Evolutionary conservation across 1,284 basidiomycete species (phyloP).

Genomic region (Ceratobasidium papillatum): DNA sequence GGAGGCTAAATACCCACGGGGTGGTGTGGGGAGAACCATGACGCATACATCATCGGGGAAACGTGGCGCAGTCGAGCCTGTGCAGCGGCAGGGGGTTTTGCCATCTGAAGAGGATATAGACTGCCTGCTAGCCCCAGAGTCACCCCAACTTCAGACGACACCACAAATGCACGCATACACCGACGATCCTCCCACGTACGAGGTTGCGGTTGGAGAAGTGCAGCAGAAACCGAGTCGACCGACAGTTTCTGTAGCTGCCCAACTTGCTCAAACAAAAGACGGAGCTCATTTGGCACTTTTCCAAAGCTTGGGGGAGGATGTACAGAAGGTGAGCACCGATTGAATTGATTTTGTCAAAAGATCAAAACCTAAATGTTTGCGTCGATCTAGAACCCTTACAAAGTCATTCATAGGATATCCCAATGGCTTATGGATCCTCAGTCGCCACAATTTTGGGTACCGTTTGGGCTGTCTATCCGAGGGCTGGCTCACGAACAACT

Average conservation of each 20-base stretch:
- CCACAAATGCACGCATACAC: background rate
- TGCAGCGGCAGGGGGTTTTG: constrained; percentile 24
- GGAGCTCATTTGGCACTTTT: constrained; percentile 10
- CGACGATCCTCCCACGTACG: constrained; percentile 13
- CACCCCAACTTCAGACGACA: background rate
- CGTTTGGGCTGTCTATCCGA: constrained; percentile 9
- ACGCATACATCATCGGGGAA: constrained; percentile 7
- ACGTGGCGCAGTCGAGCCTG: background rate
- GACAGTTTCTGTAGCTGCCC: background rate
- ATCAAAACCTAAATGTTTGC: background rate
- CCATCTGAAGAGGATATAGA: background rate
- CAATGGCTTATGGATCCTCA: constrained; percentile 19
- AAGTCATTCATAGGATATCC: constrained; percentile 10
- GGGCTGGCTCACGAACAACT: constrained; percentile 17
- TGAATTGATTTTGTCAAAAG: background rate
- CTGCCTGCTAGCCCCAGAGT: background rate
- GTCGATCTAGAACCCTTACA: background rate
- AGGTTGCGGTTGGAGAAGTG: background rate
- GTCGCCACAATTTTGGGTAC: constrained; percentile 16
- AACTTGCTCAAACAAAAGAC: constrained; percentile 5
- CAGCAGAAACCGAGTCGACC: background rate
- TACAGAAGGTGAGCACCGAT: background rate
- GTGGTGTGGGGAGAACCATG: constrained; percentile 10
- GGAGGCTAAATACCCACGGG: constrained; percentile 25
- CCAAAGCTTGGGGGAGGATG: background rate